Evolutionary conservation across 1,284 basidiomycete genomes (phyloP).

Genomic region (Pascua sp.): DNA sequence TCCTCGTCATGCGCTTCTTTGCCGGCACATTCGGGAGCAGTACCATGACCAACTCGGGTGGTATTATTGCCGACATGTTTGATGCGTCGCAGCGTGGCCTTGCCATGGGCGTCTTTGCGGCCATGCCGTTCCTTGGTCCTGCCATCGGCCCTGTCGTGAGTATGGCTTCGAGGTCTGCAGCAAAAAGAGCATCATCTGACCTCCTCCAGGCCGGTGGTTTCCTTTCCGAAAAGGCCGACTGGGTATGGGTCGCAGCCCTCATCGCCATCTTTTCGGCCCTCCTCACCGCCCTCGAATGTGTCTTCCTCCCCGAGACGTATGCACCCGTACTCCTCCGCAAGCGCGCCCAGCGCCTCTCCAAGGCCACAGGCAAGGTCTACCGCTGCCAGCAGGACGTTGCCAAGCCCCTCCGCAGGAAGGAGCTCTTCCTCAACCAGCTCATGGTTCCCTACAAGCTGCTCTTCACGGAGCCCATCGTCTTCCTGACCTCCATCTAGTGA

Average conservation of each 20-base stretch:
- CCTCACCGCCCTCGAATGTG: slow-evolving; percentile 34
- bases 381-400: slow-evolving; percentile 47
- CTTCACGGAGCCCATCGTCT: slow-evolving; percentile 51
- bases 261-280: slow-evolving; percentile 55
- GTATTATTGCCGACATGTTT: slow-evolving; percentile 50
- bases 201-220: slow-evolving; percentile 50
- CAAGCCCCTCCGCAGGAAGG: slow-evolving; percentile 32
- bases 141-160: slow-evolving; percentile 47
- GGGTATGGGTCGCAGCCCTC: slow-evolving; percentile 62
- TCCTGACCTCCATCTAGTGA: slow-evolving; percentile 38
- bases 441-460: slow-evolving; percentile 49
- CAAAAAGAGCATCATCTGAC: slow-evolving; percentile 4
- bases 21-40: slow-evolving; percentile 48
- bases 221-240: slow-evolving; percentile 40
- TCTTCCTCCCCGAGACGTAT: slow-evolving; percentile 51
- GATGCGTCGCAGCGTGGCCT: slow-evolving; percentile 46
- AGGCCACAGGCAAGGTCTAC: slow-evolving; percentile 47
- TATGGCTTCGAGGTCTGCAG: not conserved
- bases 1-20: slow-evolving; percentile 52
- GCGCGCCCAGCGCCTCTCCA: slow-evolving; percentile 42
- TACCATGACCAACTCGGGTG: slow-evolving; percentile 51
- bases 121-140: slow-evolving; percentile 49
- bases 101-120: slow-evolving; percentile 55
- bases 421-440: slow-evolving; percentile 45
- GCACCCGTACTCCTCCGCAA: slow-evolving; percentile 47